A percentile compares a stretch with the other conserved stretches of the same genome.
Evolutionary conservation across 2,329 filamentous ascomycete species (phyloP).

Genomic region (Colletotrichum phormii): DNA sequence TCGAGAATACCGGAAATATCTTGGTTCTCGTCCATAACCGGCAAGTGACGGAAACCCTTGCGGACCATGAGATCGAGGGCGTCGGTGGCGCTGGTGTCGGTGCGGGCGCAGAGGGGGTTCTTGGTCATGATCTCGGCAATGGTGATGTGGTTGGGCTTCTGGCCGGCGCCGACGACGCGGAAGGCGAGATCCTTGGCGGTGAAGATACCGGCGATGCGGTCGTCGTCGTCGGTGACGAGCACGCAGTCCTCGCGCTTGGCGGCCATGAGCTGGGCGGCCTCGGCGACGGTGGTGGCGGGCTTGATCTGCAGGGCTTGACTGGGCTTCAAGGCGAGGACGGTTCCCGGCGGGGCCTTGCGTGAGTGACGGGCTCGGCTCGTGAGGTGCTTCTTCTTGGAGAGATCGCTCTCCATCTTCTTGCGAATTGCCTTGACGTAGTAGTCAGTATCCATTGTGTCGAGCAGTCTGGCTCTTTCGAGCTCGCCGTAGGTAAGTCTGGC

Average conservation of each 20-base stretch:
- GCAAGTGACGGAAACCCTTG: slow-evolving; percentile 96
- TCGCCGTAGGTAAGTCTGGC: slow-evolving; percentile 35
- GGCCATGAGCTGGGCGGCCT: slow-evolving; percentile 98
- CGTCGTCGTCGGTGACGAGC: slow-evolving; percentile 96
- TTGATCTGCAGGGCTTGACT: slow-evolving; percentile 98
- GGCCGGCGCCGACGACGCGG: slow-evolving; percentile 90
- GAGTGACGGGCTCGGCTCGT: slow-evolving; percentile 83
- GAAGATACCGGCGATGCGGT: slow-evolving; percentile 98
- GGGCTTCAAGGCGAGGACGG: slow-evolving; percentile 93
- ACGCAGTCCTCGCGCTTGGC: slow-evolving; percentile 99
- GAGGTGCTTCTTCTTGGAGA: slow-evolving; percentile 95
- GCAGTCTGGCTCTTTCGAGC: slow-evolving; percentile 34
- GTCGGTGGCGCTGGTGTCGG: slow-evolving; percentile 97
- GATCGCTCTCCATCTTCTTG: slow-evolving; percentile 94
- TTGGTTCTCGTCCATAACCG: slow-evolving; percentile 99
- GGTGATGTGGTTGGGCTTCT: slow-evolving; percentile 89
- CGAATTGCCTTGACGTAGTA: slow-evolving; percentile 81
- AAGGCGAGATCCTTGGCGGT: slow-evolving; percentile 99
- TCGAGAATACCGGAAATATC: slow-evolving; percentile 98
- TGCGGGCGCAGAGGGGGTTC: slow-evolving; percentile 96
- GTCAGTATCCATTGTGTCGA: slow-evolving; percentile 46
- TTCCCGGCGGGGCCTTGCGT: slow-evolving; percentile 94
- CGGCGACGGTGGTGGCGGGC: slow-evolving; percentile 90
- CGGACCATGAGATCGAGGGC: slow-evolving; percentile 97
- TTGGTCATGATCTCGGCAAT: slow-evolving; percentile 99